A percentile compares a stretch with the other conserved stretches of the same genome.
phyloP scores from a whole-genome alignment of 148 eudicot species.

The Hydrangea macrophylla region DNA sequence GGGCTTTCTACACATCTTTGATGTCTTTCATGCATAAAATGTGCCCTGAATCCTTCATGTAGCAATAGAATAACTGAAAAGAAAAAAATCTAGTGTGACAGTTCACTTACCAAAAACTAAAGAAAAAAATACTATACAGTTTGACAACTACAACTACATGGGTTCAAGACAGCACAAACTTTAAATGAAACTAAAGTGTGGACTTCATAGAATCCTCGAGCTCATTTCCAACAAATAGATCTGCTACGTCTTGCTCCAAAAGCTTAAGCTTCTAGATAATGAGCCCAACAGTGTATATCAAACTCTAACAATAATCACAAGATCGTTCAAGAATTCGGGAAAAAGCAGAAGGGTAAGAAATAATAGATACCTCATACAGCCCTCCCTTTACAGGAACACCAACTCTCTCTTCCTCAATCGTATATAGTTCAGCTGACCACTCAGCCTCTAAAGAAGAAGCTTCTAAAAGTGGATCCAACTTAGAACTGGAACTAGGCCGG shows the following conservation, averaged over 20 bases:
- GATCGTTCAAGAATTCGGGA: no score
- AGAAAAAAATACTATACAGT: neutral
- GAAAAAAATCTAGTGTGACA: neutral
- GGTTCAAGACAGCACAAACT: neutral
- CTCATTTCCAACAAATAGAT: no score
- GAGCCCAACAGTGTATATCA: no score
- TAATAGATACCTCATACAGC: slow-evolving; percentile 74
- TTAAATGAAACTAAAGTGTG: neutral
- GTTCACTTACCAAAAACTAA: no score
- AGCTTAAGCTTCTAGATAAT: no score
- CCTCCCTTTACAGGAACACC: slow-evolving; percentile 99
- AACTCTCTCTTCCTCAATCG: slow-evolving; percentile 87
- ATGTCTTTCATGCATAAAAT: neutral
- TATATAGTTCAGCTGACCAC: slow-evolving; percentile 27
- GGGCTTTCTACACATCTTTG: neutral
- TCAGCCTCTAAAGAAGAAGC: slow-evolving; percentile 20
- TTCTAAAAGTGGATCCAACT: slow-evolving; percentile 20
- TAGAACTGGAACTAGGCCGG: slow-evolving; percentile 29
- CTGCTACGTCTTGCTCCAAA: no score
- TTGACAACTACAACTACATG: neutral
- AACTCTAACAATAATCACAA: no score
- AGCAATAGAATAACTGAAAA: neutral
- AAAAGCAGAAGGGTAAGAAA: no score
- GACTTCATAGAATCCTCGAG: neutral
- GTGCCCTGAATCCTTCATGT: neutral